Conservation (phyloP, 768 basidiomycete species). For the Daedalea quercina region DNA sequence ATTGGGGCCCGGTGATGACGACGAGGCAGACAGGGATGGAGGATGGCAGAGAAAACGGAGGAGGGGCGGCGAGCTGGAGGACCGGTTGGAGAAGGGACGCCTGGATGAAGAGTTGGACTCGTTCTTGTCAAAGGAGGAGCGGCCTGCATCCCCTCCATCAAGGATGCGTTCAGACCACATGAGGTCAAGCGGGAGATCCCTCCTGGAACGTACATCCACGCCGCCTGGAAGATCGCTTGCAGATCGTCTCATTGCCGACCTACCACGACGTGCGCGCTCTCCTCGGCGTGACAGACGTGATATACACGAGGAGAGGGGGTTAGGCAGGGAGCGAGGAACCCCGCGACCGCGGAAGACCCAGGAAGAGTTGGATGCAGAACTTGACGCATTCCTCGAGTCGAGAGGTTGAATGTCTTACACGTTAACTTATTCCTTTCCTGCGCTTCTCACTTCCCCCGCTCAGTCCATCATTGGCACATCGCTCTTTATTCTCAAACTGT, state of each 20-base stretch:
- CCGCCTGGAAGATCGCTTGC: conserved; percentile 37
- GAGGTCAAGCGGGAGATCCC: conserved; percentile 39
- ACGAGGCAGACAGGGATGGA: conserved; percentile 19
- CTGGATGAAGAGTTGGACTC: conserved; percentile 67
- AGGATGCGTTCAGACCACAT: conserved; percentile 68
- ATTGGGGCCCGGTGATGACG: conserved; percentile 33
- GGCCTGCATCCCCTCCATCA: conserved; percentile 44
- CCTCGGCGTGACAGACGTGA: conserved; percentile 10
- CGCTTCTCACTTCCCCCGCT: no score
- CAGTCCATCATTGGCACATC: no score
- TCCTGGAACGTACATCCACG: conserved; percentile 49
- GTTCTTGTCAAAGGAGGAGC: conserved; percentile 46
- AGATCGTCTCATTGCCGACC: conserved; percentile 37
- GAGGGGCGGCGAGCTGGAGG: conserved; percentile 28
- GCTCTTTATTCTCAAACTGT: no score
- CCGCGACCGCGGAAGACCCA: conserved; percentile 51
- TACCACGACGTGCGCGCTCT: conserved; percentile 35
- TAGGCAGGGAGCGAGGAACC: conserved; percentile 26
- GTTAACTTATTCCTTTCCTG: no score
- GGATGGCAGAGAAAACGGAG: conserved; percentile 25
- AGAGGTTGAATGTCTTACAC: conserved; percentile 26
- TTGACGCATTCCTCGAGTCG: conserved; percentile 69
- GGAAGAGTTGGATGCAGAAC: conserved; percentile 76
- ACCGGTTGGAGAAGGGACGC: conserved; percentile 30
- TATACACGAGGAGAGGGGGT: conserved; percentile 15